Percentiles rank a stretch among this genome's conserved stretches.
These are phyloP conservation scores for Cetraspora pellucida DNA, from an alignment of 192 early-diverging fungal species.

Conservation along the genomic window DNA sequence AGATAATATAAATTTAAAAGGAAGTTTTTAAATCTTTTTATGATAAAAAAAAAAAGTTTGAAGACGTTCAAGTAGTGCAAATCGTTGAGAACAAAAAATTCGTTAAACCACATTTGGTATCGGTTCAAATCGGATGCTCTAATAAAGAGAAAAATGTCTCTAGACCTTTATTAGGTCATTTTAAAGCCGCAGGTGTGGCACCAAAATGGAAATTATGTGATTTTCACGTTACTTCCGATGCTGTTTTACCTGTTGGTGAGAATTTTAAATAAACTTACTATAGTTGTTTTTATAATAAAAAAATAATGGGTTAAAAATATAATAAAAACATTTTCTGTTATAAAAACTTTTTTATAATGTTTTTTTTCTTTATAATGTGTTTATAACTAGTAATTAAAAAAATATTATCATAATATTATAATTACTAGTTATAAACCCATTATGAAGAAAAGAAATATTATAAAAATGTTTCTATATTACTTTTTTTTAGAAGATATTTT, in stretches of 20 bases:
- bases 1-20: not conserved
- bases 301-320: no score
- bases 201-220: constrained; percentile 82
- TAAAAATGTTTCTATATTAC: no score
- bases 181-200: constrained; percentile 62
- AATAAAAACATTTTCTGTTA: no score
- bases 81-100: constrained; percentile 45
- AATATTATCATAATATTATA: no score
- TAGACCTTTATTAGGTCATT: constrained; percentile 79
- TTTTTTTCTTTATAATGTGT: no score
- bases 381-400: no score
- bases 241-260: constrained; percentile 72
- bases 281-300: no score
- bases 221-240: constrained; percentile 85
- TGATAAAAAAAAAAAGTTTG: constrained; percentile 53
- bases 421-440: no score
- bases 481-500: no score
- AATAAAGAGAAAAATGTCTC: constrained; percentile 62
- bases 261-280: not conserved
- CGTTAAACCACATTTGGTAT: constrained; percentile 55
- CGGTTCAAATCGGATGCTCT: constrained; percentile 71
- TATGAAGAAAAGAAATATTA: no score
- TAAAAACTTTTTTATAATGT: no score
- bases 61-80: constrained; percentile 70
- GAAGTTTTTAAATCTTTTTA: not conserved